Percentiles rank a stretch among this genome's conserved stretches.
Conservation (phyloP, 805 yeast species). For the Zygosaccharomyces lentus region DNA sequence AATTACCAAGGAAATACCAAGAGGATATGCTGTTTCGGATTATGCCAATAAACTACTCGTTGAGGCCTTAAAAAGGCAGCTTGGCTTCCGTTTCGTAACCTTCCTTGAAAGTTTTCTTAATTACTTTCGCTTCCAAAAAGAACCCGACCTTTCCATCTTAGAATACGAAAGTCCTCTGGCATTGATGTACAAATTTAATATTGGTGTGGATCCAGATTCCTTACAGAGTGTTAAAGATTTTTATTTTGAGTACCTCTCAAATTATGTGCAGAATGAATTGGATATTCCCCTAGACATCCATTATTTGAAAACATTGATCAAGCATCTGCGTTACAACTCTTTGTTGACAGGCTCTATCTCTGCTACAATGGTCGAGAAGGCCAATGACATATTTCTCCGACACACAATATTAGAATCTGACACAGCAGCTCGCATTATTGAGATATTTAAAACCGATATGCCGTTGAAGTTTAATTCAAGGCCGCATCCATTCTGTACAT, state of each 20-base stretch:
- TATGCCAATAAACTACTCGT: constrained; percentile 8
- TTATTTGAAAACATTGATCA: constrained; percentile 5
- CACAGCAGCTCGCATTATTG: constrained; percentile 3
- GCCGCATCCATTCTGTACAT: background rate
- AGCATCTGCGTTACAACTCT: constrained; percentile 5
- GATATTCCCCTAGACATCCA: constrained; percentile 2
- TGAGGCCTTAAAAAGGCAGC: constrained; percentile 2
- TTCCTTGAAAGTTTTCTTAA: constrained; percentile 9
- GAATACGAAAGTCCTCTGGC: constrained; percentile 9
- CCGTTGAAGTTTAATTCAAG: background rate
- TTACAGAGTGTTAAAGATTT: constrained; percentile 5
- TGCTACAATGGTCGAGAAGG: constrained; percentile 5
- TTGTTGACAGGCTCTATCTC: constrained; percentile 10
- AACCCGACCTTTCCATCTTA: background rate
- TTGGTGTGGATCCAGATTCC: constrained; percentile 4
- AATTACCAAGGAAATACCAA: constrained; percentile 7
- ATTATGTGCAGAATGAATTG: constrained; percentile 4
- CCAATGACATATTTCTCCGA: constrained; percentile 12
- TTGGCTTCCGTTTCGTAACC: background rate
- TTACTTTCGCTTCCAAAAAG: constrained; percentile 1
- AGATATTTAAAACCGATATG: constrained; percentile 1
- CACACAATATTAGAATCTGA: constrained; percentile 9
- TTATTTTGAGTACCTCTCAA: constrained; percentile 10
- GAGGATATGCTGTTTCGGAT: constrained; percentile 1
- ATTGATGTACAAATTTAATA: constrained; percentile 10